Conservation (phyloP, 2,329 filamentous ascomycete species). For the Alternaria triticimaculans region DNA sequence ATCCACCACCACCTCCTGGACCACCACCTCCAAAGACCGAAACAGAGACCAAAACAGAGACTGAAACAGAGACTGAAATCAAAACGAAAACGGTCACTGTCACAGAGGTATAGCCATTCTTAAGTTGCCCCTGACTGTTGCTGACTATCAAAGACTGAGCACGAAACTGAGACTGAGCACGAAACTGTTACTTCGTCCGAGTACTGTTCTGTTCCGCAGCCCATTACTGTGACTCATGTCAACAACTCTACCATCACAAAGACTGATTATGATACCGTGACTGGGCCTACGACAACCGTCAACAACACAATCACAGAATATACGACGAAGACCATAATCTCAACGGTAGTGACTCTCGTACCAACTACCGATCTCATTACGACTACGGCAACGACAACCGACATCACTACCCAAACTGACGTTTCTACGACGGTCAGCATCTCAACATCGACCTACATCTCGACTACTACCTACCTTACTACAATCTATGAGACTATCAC, state of each 20-base stretch:
- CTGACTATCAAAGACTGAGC: not conserved
- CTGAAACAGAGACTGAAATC: not conserved
- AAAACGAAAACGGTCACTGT: not conserved
- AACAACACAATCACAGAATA: constrained; percentile 20
- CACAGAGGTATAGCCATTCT: not conserved
- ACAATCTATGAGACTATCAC: constrained; percentile 4
- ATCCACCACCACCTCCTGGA: not conserved
- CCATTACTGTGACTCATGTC: constrained; percentile 4
- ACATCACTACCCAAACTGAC: constrained; percentile 18
- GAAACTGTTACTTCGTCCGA: not conserved
- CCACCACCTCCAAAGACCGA: not conserved
- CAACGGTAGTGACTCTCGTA: constrained; percentile 26
- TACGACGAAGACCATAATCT: constrained; percentile 22
- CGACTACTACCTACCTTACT: constrained; percentile 10
- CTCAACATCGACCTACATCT: constrained; percentile 26
- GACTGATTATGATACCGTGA: constrained; percentile 1
- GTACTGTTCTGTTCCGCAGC: not conserved
- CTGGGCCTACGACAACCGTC: constrained; percentile 9
- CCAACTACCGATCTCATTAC: constrained; percentile 21
- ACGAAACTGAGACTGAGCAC: not conserved
- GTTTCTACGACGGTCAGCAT: constrained; percentile 23
- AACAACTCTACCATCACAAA: constrained; percentile 12
- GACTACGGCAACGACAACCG: constrained; percentile 16
- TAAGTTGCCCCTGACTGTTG: not conserved
- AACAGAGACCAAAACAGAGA: not conserved